Base-by-base conservation (phyloP, 495 filamentous ascomycete genomes). In the Aspergillus heteromorphus region DNA sequence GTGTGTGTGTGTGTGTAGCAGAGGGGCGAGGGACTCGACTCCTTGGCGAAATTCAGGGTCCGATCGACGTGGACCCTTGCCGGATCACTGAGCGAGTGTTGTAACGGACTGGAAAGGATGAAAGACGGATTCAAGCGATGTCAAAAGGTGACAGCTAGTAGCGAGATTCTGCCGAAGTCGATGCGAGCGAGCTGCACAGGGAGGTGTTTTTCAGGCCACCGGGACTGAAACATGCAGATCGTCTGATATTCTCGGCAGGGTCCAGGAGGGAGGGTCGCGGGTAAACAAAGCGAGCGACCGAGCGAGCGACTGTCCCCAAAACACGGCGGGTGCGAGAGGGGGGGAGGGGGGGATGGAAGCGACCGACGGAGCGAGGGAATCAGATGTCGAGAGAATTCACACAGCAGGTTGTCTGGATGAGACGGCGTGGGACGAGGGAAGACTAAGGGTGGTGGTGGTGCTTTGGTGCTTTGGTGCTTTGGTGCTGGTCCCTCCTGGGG, bases 271-370 rank as follows among this genome's bases (percentile, higher is more conserved):
- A 45, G 51, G 25, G 30, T 34, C 8, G 53, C n/a, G 49, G 30
- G 58, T 64, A 64, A 64, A 64, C 61, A 65, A 54, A 65, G 62
- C 58, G 62, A 65, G 62, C 51, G 62, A 64, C 62, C 45, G 53
- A 29, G 42, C 14, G 13, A 30, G 11, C 18, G 38, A 34, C 11
- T 49, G 41, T 25, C 29, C 17, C 4, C 50, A 51, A 23, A 31
- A 48, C 13, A 38, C 25, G 41, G 29, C n/a, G n/a, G n/a, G n/a
- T n/a, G n/a, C n/a, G n/a, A 29, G 13, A n/a, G 36, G 23, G 18
- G 40, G 27, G 36, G 30, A 27, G 11, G 8, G 16, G 27, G 16
- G 29, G 25, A 20, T 1, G 23, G 38, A 23, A 36, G 38, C 42
- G 51, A 13, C 23, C 38, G 47, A 50, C n/a, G 27, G 48, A 50